Percentiles rank a stretch among this genome's conserved stretches.
Evolutionary conservation across 1,284 basidiomycete species (phyloP).

Genomic region (Tilletia caries): DNA sequence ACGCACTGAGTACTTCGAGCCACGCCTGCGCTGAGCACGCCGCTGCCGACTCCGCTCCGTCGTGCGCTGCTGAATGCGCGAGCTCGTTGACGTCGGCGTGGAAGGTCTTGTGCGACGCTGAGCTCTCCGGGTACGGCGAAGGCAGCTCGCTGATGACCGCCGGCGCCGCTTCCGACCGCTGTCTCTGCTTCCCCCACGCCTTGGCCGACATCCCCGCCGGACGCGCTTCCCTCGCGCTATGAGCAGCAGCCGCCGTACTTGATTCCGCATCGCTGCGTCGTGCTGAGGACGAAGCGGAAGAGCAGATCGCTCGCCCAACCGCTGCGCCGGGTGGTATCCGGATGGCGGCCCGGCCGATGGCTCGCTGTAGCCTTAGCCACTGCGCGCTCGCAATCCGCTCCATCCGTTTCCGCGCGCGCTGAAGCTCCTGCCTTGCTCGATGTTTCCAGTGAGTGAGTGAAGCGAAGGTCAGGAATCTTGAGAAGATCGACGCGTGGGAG

Average conservation of each 20-base stretch:
- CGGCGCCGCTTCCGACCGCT: background rate
- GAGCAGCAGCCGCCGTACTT: no score
- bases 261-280: no score
- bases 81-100: background rate
- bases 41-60: background rate
- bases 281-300: background rate
- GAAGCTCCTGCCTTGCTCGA: no score
- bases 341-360: no score
- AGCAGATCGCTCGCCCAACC: background rate
- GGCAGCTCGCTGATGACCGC: background rate
- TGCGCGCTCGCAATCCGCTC: no score
- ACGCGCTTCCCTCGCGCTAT: background rate
- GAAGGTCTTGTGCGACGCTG: background rate
- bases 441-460: no score
- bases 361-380: no score
- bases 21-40: background rate
- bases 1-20: no score
- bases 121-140: background rate
- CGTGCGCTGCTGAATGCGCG: background rate
- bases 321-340: no score
- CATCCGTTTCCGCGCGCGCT: no score
- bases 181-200: constrained; percentile 1
- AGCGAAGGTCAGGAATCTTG: no score
- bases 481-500: no score
- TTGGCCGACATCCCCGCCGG: background rate